Evolutionary conservation across 2,329 filamentous ascomycete species (phyloP).

Genomic region (Penicillium brasilianum): DNA sequence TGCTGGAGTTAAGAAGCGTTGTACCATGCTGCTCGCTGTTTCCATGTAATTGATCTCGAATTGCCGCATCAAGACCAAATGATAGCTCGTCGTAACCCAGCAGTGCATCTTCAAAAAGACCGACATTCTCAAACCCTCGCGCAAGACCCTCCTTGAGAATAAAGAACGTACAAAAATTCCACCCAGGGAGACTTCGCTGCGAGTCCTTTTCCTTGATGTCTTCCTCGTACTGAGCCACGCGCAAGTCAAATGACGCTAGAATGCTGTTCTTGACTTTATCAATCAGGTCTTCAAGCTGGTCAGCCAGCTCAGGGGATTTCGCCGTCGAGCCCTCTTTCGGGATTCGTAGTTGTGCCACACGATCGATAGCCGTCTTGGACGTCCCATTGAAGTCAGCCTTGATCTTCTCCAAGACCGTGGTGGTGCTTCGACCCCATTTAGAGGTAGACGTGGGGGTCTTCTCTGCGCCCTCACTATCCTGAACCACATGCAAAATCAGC

Average conservation of each 20-base stretch:
- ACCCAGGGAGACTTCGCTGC: slow-evolving; percentile 84
- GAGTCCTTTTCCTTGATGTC: slow-evolving; percentile 94
- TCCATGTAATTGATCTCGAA: slow-evolving; percentile 72
- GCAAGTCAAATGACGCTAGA: slow-evolving; percentile 83
- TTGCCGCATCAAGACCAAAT: slow-evolving; percentile 80
- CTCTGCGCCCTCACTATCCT: slow-evolving; percentile 72
- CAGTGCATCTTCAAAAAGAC: slow-evolving; percentile 91
- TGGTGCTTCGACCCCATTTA: slow-evolving; percentile 78
- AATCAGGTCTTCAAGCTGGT: slow-evolving; percentile 82
- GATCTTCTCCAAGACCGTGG: slow-evolving; percentile 86
- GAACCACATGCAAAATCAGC: slow-evolving; percentile 91
- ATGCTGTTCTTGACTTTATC: slow-evolving; percentile 87
- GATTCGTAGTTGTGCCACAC: slow-evolving; percentile 84
- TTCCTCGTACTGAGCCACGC: slow-evolving; percentile 93
- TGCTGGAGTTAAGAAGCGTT: slow-evolving; percentile 72
- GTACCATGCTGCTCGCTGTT: slow-evolving; percentile 70
- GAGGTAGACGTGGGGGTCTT: slow-evolving; percentile 65
- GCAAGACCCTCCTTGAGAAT: slow-evolving; percentile 95
- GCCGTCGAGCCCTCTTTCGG: slow-evolving; percentile 51
- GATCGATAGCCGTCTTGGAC: slow-evolving; percentile 74
- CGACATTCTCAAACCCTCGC: slow-evolving; percentile 92
- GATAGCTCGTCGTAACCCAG: slow-evolving; percentile 94
- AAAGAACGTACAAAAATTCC: slow-evolving; percentile 99
- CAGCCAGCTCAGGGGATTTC: slow-evolving; percentile 79
- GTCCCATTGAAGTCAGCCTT: slow-evolving; percentile 85